A percentile compares a stretch with the other conserved stretches of the same genome.
These are phyloP conservation scores for Fusarium subglutinans DNA, from an alignment of 2,329 filamentous ascomycete genomes.

Conservation along the genomic window DNA sequence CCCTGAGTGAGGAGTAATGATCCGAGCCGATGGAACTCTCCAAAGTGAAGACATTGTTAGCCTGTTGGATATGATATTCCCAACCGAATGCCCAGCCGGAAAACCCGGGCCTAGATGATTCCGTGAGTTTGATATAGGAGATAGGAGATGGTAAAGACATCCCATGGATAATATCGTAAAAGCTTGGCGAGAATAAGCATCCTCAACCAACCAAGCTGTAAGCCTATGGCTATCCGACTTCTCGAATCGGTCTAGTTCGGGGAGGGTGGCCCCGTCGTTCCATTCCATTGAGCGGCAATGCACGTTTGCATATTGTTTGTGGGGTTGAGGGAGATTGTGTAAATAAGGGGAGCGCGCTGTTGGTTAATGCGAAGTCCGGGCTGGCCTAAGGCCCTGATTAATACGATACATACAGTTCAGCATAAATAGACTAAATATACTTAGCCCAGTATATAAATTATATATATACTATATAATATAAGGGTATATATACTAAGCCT, in stretches of 20 bases:
- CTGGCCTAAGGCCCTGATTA: too few relatives aligned
- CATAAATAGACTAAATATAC: too few relatives aligned
- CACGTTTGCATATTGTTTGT: conserved; percentile 26
- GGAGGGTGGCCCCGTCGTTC: conserved; percentile 21
- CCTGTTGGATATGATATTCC: background rate
- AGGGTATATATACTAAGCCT: too few relatives aligned
- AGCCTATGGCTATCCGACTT: background rate
- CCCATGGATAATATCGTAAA: conserved; percentile 12
- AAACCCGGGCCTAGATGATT: conserved; percentile 1
- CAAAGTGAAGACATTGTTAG: background rate
- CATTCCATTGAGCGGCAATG: conserved; percentile 31
- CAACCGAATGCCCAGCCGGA: conserved; percentile 12
- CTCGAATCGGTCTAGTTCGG: conserved; percentile 9
- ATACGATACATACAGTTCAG: too few relatives aligned
- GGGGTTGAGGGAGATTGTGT: conserved; percentile 34
- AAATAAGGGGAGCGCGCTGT: background rate
- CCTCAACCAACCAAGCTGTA: background rate
- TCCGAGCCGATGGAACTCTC: conserved; percentile 1
- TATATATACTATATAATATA: too few relatives aligned
- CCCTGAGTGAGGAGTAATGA: conserved; percentile 4
- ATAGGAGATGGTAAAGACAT: conserved; percentile 7
- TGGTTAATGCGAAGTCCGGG: conserved; percentile 25
- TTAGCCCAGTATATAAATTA: too few relatives aligned
- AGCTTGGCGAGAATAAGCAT: conserved; percentile 11
- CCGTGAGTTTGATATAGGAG: background rate